Evolutionary conservation across 2,329 filamentous ascomycete genomes (phyloP).

Genomic region (Pseudogymnoascus destructans): DNA sequence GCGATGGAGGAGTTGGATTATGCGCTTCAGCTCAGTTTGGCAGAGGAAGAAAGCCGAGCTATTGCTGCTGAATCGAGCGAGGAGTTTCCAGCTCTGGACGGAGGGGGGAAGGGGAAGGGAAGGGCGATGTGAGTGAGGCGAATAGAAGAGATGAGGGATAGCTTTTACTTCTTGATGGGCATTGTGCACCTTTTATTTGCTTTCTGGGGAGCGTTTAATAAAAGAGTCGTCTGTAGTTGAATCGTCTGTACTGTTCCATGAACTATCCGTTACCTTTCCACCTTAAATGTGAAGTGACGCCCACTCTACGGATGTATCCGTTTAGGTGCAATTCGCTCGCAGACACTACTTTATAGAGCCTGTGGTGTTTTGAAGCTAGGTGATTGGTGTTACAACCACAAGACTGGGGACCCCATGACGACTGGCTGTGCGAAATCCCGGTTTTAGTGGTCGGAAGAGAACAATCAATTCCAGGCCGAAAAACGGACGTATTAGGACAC

Average conservation of each 20-base stretch:
- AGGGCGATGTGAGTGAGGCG: constrained; percentile 20
- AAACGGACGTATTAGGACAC: background rate
- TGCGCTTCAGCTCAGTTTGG: constrained; percentile 46
- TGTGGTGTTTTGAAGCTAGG: background rate
- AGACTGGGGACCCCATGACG: background rate
- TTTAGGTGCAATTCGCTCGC: background rate
- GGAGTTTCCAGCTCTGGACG: constrained; percentile 31
- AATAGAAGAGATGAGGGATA: background rate
- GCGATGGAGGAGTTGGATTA: constrained; percentile 43
- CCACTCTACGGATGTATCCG: background rate
- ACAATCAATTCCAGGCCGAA: background rate
- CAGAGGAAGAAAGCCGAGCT: constrained; percentile 34
- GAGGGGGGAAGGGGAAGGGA: constrained; percentile 30
- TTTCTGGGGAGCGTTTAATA: background rate
- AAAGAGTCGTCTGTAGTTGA: background rate
- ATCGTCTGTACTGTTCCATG: background rate
- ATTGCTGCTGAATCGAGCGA: constrained; percentile 21
- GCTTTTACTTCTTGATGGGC: constrained; percentile 2
- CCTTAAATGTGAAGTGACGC: background rate
- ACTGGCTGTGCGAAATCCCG: background rate
- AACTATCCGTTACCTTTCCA: background rate
- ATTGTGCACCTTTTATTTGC: background rate
- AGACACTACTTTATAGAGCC: background rate
- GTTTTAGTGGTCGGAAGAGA: background rate
- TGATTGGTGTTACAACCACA: no score